phyloP scores from a whole-genome alignment of 2,329 filamentous ascomycete genomes.

The Aspergillus proliferans region DNA sequence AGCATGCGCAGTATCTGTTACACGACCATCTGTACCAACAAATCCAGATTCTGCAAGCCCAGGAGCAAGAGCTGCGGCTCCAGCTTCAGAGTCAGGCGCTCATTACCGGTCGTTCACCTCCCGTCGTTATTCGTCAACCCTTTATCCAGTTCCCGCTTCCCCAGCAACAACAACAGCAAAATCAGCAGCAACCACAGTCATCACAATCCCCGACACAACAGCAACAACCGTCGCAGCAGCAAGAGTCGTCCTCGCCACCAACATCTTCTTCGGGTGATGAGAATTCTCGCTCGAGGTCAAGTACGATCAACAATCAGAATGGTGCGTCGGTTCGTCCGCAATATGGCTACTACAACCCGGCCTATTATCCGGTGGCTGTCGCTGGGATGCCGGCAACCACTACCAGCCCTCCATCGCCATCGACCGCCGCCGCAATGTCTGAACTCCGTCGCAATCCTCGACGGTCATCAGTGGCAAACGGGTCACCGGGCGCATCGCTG shows the following conservation, averaged over 20 bases:
- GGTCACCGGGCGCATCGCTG: constrained; percentile 36
- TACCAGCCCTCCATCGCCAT: constrained; percentile 44
- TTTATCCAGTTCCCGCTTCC: constrained; percentile 37
- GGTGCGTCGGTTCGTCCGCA: constrained; percentile 27
- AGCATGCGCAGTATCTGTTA: constrained; percentile 43
- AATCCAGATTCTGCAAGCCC: constrained; percentile 45
- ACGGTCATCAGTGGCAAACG: constrained; percentile 39
- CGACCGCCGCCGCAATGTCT: constrained; percentile 31
- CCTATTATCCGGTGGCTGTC: constrained; percentile 33
- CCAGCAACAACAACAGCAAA: constrained; percentile 21
- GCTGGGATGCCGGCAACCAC: constrained; percentile 31
- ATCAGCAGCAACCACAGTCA: not conserved
- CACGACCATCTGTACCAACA: constrained; percentile 46
- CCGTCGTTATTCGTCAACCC: constrained; percentile 36
- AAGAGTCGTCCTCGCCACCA: not conserved
- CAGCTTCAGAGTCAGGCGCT: constrained; percentile 43
- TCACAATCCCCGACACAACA: not conserved
- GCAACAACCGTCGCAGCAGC: constrained; percentile 12
- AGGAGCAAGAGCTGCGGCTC: constrained; percentile 45
- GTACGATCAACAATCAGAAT: constrained; percentile 32
- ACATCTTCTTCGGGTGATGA: constrained; percentile 25
- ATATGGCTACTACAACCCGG: constrained; percentile 26
- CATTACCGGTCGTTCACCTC: constrained; percentile 33
- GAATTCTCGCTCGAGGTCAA: constrained; percentile 30
- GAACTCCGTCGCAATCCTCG: constrained; percentile 41